These are phyloP conservation scores for Candida sithepensis DNA, from an alignment of 805 yeast genomes.

Conservation along the genomic window DNA sequence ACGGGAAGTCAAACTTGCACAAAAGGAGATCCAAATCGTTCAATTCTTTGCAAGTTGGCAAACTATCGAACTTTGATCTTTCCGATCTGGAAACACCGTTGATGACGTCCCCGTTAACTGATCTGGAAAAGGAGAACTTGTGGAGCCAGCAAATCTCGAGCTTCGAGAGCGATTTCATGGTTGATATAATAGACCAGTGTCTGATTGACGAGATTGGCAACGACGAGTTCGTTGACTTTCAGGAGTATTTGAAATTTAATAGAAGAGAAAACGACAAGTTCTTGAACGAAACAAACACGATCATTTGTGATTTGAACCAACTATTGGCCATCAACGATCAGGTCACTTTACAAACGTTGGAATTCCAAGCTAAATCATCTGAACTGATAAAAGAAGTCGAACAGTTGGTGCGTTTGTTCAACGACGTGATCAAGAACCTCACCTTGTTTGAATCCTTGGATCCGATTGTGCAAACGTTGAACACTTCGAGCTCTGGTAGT, in stretches of 20 bases:
- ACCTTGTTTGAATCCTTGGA: conserved; percentile 69
- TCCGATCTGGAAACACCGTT: background rate
- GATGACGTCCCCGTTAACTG: conserved; percentile 35
- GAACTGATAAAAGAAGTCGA: conserved; percentile 45
- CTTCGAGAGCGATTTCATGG: conserved; percentile 40
- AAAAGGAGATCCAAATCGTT: conserved; percentile 14
- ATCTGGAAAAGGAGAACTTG: conserved; percentile 32
- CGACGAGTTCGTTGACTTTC: conserved; percentile 34
- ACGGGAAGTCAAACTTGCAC: background rate
- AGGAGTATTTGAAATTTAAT: conserved; percentile 29
- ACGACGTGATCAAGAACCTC: conserved; percentile 46
- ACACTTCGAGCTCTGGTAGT: conserved; percentile 62
- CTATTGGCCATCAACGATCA: conserved; percentile 51
- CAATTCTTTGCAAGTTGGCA: background rate
- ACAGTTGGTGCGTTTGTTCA: conserved; percentile 38
- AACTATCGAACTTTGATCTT: background rate
- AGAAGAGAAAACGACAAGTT: conserved; percentile 34
- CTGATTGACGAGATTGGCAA: conserved; percentile 37
- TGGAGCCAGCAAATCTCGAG: conserved; percentile 36
- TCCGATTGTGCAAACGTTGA: conserved; percentile 60
- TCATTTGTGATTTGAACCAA: conserved; percentile 43
- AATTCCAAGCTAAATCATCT: conserved; percentile 57
- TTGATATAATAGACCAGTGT: conserved; percentile 38
- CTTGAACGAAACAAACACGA: conserved; percentile 39
- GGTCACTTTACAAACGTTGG: conserved; percentile 59